Evolutionary conservation across 441 rosid species (phyloP).

Genomic region (Eutrema salsugineum): DNA sequence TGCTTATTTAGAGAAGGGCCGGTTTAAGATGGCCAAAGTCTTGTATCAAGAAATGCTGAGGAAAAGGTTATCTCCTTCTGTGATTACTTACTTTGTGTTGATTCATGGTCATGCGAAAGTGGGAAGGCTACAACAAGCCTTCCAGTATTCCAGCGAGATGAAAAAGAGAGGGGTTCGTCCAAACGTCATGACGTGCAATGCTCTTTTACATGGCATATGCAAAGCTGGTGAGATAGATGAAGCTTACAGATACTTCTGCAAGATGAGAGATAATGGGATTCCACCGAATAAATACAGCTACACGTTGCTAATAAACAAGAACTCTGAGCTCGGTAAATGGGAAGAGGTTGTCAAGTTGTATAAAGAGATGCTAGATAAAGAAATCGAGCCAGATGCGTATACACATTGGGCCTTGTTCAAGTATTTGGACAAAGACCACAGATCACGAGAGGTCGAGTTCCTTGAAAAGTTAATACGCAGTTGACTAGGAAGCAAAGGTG

Average conservation of each 20-base stretch:
- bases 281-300: conserved; percentile 64
- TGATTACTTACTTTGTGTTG: conserved; percentile 64
- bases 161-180: conserved; percentile 48
- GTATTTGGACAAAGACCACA: conserved; percentile 50
- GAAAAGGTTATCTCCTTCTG: conserved; percentile 50
- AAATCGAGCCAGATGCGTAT: conserved; percentile 54
- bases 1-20: conserved; percentile 47
- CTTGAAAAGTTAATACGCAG: conserved; percentile 49
- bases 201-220: conserved; percentile 64
- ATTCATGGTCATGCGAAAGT: conserved; percentile 59
- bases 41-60: conserved; percentile 53
- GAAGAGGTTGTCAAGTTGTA: conserved; percentile 61
- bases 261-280: conserved; percentile 59
- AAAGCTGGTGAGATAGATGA: conserved; percentile 42
- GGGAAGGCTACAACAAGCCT: conserved; percentile 55
- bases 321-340: conserved; percentile 49
- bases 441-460: conserved; percentile 37
- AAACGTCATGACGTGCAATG: conserved; percentile 70
- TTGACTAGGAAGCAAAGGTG: conserved; percentile 26
- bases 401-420: conserved; percentile 54
- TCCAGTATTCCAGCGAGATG: conserved; percentile 57
- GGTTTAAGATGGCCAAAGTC: conserved; percentile 46
- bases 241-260: conserved; percentile 49
- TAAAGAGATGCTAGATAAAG: conserved; percentile 60
- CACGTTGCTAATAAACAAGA: conserved; percentile 64